Evolutionary conservation across 2,329 filamentous ascomycete species (phyloP).

Genomic region (Fusarium sp.): DNA sequence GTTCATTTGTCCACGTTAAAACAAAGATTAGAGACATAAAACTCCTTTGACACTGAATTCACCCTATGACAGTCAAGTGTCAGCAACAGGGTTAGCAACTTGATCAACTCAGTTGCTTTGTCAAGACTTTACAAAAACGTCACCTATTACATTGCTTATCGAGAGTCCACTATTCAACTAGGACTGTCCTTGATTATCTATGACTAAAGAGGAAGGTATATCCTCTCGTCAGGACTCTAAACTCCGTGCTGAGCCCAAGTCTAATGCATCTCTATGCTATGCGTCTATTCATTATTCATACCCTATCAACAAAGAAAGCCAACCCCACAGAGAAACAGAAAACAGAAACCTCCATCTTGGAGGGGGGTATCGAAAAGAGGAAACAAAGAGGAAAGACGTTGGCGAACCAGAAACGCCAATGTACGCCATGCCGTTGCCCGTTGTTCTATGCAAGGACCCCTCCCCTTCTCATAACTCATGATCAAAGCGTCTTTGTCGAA

Average conservation of each 20-base stretch:
- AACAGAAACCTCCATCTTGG: neutral
- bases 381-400: conserved; percentile 1
- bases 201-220: conserved; percentile 2
- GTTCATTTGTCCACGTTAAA: neutral
- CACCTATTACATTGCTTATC: neutral
- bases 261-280: conserved; percentile 16
- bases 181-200: conserved; percentile 6
- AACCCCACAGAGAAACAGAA: neutral
- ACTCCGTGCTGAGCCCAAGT: conserved; percentile 9
- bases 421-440: neutral
- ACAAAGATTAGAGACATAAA: neutral
- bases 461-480: neutral
- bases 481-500: conserved; percentile 12
- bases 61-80: neutral
- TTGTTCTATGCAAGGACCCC: neutral
- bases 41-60: neutral
- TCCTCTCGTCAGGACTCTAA: neutral
- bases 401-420: conserved; percentile 1
- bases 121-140: neutral
- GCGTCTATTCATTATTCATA: conserved; percentile 9
- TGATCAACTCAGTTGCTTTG: neutral
- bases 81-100: neutral
- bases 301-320: conserved; percentile 5
- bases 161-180: neutral
- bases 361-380: conserved; percentile 2